Evolutionary conservation across 1,139 yeast genomes (phyloP).

Genomic region (Saccharomyces hybrid): DNA sequence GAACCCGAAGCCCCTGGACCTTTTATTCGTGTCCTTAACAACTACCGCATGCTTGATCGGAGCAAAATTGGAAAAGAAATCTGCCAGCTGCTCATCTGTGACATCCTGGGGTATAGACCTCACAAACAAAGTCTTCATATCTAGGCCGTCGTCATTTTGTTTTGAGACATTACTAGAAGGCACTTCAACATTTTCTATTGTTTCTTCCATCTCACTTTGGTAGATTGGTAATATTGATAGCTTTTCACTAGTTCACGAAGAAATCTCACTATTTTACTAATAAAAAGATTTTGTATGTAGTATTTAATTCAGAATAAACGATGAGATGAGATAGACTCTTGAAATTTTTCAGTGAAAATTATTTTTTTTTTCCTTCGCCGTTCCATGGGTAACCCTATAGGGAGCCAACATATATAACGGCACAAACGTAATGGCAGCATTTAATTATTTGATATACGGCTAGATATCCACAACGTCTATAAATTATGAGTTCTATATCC

Average conservation of each 20-base stretch:
- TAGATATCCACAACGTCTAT: not conserved
- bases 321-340: constrained; percentile 18
- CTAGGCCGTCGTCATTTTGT: constrained; percentile 25
- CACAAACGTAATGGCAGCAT: not conserved
- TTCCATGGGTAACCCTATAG: not conserved
- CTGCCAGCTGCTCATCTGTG: constrained; percentile 71
- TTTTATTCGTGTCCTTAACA: constrained; percentile 66
- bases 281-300: not conserved
- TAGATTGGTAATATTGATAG: not conserved
- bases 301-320: constrained; percentile 6
- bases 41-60: constrained; percentile 95
- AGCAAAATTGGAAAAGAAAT: constrained; percentile 81
- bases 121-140: constrained; percentile 66
- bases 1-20: constrained; percentile 90
- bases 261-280: not conserved
- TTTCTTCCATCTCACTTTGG: not conserved
- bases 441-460: not conserved
- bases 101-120: constrained; percentile 76
- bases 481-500: constrained; percentile 7
- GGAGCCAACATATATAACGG: not conserved
- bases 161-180: constrained; percentile 7
- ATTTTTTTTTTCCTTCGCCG: not conserved
- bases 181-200: constrained; percentile 2
- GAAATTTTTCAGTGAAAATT: constrained; percentile 13
- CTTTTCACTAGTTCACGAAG: not conserved